Conservation (phyloP, 2,329 filamentous ascomycete genomes). For the Fusarium subglutinans region DNA sequence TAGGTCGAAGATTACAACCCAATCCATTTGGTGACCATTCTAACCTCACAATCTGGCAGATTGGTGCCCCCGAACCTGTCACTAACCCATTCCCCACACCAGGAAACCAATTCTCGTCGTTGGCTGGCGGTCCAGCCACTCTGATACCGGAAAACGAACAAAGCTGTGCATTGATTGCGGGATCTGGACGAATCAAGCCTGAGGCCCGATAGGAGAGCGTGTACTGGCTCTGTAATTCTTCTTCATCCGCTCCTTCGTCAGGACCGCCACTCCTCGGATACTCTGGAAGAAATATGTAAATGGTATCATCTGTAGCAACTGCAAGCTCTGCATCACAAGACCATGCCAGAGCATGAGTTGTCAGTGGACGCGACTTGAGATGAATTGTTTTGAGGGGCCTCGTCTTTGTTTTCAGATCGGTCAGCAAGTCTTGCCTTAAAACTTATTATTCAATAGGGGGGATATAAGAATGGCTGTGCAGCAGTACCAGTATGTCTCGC, state of each 20-base stretch:
- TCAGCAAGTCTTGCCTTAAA: not conserved
- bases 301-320: conserved; percentile 64
- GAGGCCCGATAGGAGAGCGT: conserved; percentile 47
- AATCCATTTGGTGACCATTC: conserved; percentile 68
- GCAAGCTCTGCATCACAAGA: conserved; percentile 68
- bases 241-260: conserved; percentile 41
- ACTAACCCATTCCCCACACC: conserved; percentile 59
- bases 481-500: not conserved
- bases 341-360: conserved; percentile 58
- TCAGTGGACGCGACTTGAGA: conserved; percentile 55
- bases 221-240: conserved; percentile 47
- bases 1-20: conserved; percentile 62
- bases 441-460: not conserved
- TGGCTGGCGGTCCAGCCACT: conserved; percentile 41
- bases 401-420: conserved; percentile 45
- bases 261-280: conserved; percentile 44
- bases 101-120: conserved; percentile 46
- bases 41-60: conserved; percentile 64
- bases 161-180: conserved; percentile 57
- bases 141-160: conserved; percentile 51
- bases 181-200: conserved; percentile 50
- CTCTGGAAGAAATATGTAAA: conserved; percentile 62
- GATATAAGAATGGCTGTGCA: too few relatives aligned
- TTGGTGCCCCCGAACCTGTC: conserved; percentile 57
- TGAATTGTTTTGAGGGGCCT: conserved; percentile 59